Evolutionary conservation across 2,329 filamentous ascomycete genomes (phyloP).

Genomic region (Colletotrichum salicis): DNA sequence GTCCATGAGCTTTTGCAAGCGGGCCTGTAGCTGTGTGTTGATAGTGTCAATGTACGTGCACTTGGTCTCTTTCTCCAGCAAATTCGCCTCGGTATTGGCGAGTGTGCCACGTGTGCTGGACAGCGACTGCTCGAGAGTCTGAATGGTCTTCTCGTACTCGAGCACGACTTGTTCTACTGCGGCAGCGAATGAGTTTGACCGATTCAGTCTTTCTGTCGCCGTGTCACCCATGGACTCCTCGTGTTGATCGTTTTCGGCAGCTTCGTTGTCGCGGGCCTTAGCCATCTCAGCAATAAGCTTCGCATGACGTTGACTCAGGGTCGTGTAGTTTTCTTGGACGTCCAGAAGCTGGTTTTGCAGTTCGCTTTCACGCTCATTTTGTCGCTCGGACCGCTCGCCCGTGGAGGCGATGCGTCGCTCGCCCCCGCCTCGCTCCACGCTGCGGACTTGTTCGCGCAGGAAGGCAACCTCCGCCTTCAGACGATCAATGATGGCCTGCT

Average conservation of each 20-base stretch:
- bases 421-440: constrained; percentile 73
- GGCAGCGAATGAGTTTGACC: constrained; percentile 95
- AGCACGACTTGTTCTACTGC: constrained; percentile 96
- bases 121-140: constrained; percentile 89
- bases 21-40: constrained; percentile 86
- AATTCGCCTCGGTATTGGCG: constrained; percentile 82
- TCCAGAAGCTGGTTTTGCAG: constrained; percentile 94
- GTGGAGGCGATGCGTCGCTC: constrained; percentile 63
- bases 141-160: constrained; percentile 99
- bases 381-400: constrained; percentile 79
- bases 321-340: constrained; percentile 91
- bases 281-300: constrained; percentile 94
- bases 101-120: constrained; percentile 87
- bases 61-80: constrained; percentile 93
- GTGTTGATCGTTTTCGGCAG: constrained; percentile 65
- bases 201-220: constrained; percentile 87
- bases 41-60: constrained; percentile 94
- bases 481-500: constrained; percentile 91
- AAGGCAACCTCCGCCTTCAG: constrained; percentile 95
- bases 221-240: constrained; percentile 77
- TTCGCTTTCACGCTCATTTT: constrained; percentile 86
- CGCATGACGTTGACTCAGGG: constrained; percentile 92
- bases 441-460: constrained; percentile 90
- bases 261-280: constrained; percentile 79
- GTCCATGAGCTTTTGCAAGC: constrained; percentile 92